A percentile compares a stretch with the other conserved stretches of the same genome.
phyloP scores from a whole-genome alignment of 768 basidiomycete species.

The Dacryopinax primogenitus region DNA sequence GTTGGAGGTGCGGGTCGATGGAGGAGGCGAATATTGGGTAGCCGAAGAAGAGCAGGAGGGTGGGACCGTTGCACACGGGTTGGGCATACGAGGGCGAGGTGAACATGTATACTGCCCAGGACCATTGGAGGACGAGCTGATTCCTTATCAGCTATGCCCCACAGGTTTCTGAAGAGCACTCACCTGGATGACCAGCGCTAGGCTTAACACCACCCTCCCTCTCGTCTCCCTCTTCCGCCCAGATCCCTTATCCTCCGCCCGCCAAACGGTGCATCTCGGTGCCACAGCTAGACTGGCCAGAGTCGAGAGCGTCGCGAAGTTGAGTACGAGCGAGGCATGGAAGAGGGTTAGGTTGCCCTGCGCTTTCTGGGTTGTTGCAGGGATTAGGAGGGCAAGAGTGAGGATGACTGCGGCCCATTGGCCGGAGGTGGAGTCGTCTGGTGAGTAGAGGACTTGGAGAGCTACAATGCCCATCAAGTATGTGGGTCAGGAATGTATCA shows the following conservation, averaged over 20 bases:
- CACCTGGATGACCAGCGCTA: background rate
- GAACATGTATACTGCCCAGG: constrained; percentile 14
- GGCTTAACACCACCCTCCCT: background rate
- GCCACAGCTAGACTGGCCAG: constrained; percentile 14
- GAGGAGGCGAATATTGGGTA: constrained; percentile 7
- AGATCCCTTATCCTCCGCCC: background rate
- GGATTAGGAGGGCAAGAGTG: constrained; percentile 12
- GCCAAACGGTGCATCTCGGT: constrained; percentile 13
- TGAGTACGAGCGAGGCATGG: constrained; percentile 15
- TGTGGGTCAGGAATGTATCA: background rate
- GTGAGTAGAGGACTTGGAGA: constrained; percentile 8
- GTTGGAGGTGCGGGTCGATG: constrained; percentile 9
- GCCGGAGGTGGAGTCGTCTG: constrained; percentile 13
- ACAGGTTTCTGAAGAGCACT: background rate
- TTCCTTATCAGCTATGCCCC: background rate
- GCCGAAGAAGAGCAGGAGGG: constrained; percentile 12
- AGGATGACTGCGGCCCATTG: constrained; percentile 14
- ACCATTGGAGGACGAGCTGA: constrained; percentile 14
- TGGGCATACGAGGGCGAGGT: constrained; percentile 14
- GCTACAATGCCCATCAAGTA: background rate
- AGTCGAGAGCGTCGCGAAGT: constrained; percentile 15
- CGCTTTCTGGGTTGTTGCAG: constrained; percentile 13
- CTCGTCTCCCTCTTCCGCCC: background rate
- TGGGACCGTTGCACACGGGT: constrained; percentile 8
- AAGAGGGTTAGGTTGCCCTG: constrained; percentile 11